These are phyloP conservation scores for Bolboschoenoplectus hybrid DNA, from an alignment of 202 grass and related monocot genomes.

Conservation along the genomic window DNA sequence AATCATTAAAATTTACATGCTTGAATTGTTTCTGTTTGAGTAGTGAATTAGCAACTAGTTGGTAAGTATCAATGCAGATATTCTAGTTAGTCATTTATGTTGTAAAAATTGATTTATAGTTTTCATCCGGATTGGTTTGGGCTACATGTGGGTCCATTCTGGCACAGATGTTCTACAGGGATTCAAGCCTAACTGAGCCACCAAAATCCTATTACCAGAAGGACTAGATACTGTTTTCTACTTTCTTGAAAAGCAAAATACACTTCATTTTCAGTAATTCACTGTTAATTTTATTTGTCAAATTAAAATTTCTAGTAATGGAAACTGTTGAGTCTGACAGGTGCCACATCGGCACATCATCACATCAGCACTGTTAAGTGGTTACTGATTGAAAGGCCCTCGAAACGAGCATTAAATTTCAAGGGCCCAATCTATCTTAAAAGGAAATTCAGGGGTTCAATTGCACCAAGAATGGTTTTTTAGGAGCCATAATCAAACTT, in stretches of 20 bases:
- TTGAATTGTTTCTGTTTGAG: neutral
- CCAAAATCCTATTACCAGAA: slow-evolving; percentile 54
- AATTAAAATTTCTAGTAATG: neutral
- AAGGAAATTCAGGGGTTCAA: neutral
- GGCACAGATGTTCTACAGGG: slow-evolving; percentile 55
- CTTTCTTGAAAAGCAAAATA: slow-evolving; percentile 65
- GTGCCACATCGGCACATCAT: no score
- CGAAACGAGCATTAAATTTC: neutral
- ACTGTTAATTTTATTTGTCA: neutral
- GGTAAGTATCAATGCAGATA: slow-evolving; percentile 54
- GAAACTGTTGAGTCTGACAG: neutral
- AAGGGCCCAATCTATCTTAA: slow-evolving; percentile 25
- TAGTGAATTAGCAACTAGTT: neutral
- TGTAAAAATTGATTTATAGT: slow-evolving; percentile 32
- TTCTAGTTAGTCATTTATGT: slow-evolving; percentile 9
- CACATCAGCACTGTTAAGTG: neutral
- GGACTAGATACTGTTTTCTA: slow-evolving; percentile 73
- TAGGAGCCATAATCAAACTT: slow-evolving; percentile 8
- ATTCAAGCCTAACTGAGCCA: slow-evolving; percentile 41
- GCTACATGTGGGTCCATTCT: slow-evolving; percentile 59
- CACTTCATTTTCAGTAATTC: neutral
- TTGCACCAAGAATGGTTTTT: neutral
- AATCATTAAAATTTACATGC: neutral
- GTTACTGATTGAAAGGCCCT: slow-evolving; percentile 7
- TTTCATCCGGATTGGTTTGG: slow-evolving; percentile 58